Conservation (phyloP, 108 stramenopile genomes). For the Nitzschia sp. region DNA sequence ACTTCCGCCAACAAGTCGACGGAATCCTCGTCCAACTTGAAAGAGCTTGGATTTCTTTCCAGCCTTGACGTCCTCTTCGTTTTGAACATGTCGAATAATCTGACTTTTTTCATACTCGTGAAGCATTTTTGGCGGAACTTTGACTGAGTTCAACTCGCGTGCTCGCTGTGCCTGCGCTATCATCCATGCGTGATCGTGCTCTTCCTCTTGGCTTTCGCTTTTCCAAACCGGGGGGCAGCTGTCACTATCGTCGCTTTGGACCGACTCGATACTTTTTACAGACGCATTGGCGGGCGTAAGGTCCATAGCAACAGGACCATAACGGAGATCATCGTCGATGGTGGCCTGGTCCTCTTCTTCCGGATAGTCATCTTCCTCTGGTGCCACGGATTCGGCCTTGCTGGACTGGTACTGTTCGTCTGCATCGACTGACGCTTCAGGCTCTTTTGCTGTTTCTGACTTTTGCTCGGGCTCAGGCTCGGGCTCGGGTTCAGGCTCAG, state of each 20-base stretch:
- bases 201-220: background rate
- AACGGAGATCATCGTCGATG: constrained; percentile 9
- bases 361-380: constrained; percentile 3
- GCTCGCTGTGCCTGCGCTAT: constrained; percentile 16
- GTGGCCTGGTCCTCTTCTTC: constrained; percentile 5
- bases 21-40: background rate
- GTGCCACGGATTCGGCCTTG: background rate
- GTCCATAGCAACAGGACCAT: background rate
- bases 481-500: background rate
- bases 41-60: background rate
- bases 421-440: background rate
- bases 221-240: constrained; percentile 25
- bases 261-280: background rate
- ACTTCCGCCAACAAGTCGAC: background rate
- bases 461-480: background rate
- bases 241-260: constrained; percentile 9
- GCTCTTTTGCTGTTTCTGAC: background rate
- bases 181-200: background rate
- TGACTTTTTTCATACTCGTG: background rate
- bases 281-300: background rate
- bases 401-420: too few species aligned
- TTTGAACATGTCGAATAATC: background rate
- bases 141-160: constrained; percentile 16
- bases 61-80: background rate
- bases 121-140: constrained; percentile 7